These are phyloP conservation scores for sweet orange (Citrus sinensis) DNA, from an alignment of 345 rosid genomes.

Conservation along the genomic window DNA sequence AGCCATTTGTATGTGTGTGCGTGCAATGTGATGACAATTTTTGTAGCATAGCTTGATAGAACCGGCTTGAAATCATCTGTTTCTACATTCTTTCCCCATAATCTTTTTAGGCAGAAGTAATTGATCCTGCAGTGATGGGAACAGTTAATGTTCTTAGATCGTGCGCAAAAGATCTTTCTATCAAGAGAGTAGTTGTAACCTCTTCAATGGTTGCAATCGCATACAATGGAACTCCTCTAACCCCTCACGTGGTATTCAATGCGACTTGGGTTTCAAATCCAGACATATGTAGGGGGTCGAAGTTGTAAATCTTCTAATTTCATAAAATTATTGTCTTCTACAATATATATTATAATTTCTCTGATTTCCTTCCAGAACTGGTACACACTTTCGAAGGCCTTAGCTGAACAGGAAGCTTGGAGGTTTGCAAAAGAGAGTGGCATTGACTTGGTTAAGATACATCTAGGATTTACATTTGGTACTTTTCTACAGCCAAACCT, in stretches of 20 bases:
- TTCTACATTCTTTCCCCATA: background rate
- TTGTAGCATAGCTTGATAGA: background rate
- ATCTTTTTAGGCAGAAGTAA: conserved; percentile 25
- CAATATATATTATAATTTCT: background rate
- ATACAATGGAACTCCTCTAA: conserved; percentile 25
- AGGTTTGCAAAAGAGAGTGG: conserved; percentile 33
- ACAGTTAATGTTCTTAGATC: conserved; percentile 41
- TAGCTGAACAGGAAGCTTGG: conserved; percentile 47
- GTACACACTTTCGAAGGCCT: conserved; percentile 38
- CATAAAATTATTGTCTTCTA: background rate
- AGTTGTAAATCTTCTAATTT: conserved; percentile 6
- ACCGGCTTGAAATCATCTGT: background rate
- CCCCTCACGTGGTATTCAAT: conserved; percentile 29
- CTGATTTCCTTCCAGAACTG: conserved; percentile 22
- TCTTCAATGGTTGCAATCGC: conserved; percentile 39
- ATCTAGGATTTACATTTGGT: conserved; percentile 39
- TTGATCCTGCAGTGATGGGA: conserved; percentile 46
- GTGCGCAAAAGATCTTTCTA: conserved; percentile 29
- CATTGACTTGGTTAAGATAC: conserved; percentile 36
- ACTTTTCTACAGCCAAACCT: conserved; percentile 40
- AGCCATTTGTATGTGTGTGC: background rate
- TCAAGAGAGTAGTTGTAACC: conserved; percentile 45
- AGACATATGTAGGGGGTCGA: conserved; percentile 3
- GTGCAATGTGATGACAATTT: background rate
- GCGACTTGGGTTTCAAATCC: conserved; percentile 46